Conservation (phyloP, 257 asterid genomes). For the Salvia miltiorrhiza region DNA sequence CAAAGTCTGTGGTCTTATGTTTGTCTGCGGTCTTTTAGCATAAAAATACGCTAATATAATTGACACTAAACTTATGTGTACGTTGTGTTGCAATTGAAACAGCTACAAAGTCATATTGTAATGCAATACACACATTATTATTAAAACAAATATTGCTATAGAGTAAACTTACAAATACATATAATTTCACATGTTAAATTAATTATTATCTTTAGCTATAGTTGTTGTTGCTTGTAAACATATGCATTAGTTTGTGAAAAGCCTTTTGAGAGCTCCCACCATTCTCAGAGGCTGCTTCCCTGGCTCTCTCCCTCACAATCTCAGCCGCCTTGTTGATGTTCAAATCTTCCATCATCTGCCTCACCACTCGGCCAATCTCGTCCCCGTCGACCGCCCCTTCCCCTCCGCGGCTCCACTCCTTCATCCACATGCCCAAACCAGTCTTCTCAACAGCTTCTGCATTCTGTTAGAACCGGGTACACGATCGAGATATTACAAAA, state of each 20-base stretch:
- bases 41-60: no score
- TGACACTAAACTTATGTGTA: no score
- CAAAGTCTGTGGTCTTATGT: no score
- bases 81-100: no score
- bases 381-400: conserved; percentile 27
- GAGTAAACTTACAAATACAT: neutral
- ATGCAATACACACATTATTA: neutral
- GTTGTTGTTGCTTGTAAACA: neutral
- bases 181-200: no score
- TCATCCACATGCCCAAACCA: conserved; percentile 36
- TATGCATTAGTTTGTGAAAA: conserved; percentile 15
- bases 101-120: no score
- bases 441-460: conserved; percentile 36
- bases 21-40: no score
- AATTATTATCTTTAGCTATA: neutral
- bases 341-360: conserved; percentile 27
- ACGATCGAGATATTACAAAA: no score
- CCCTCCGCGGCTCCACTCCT: conserved; percentile 37
- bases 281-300: conserved; percentile 26
- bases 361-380: conserved; percentile 27
- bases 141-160: neutral
- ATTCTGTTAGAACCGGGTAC: no score
- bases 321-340: conserved; percentile 23
- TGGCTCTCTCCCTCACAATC: conserved; percentile 29
- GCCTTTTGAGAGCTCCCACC: conserved; percentile 32